phyloP scores from a whole-genome alignment of 257 asterid genomes.

The Mitragyna speciosa region DNA sequence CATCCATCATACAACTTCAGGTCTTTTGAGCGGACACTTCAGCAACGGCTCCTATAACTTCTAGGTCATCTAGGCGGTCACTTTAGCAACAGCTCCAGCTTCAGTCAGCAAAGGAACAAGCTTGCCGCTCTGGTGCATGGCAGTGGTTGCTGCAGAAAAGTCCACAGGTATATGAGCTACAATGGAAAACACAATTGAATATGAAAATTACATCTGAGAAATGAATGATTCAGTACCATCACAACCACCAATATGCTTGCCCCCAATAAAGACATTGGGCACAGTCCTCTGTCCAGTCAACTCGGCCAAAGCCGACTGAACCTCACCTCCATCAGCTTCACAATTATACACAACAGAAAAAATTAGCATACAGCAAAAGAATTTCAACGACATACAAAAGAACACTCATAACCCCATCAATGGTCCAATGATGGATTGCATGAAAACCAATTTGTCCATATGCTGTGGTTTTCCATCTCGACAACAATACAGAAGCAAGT shows the following conservation, averaged over 20 bases:
- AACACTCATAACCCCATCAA: background rate
- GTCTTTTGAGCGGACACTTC: constrained; percentile 44
- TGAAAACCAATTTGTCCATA: background rate
- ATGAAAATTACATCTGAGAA: background rate
- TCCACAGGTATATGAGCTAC: background rate
- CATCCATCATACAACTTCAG: background rate
- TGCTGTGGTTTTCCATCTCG: background rate
- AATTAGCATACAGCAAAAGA: background rate
- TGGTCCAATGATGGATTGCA: background rate
- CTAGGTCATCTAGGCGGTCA: constrained; percentile 39
- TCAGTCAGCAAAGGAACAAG: constrained; percentile 76
- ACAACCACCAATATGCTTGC: constrained; percentile 93
- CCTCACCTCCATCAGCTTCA: constrained; percentile 76
- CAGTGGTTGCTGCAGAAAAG: constrained; percentile 56
- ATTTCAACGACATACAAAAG: background rate
- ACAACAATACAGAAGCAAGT: background rate
- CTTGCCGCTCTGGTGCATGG: constrained; percentile 60
- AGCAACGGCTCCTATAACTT: constrained; percentile 52
- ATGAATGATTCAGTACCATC: constrained; percentile 41
- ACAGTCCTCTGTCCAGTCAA: constrained; percentile 81
- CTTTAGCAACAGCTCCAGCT: constrained; percentile 66
- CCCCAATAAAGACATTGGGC: constrained; percentile 84
- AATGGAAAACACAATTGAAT: background rate
- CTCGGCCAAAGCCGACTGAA: constrained; percentile 70
- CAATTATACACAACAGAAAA: background rate